Evolutionary conservation across 1,284 basidiomycete species (phyloP), one percentile per base, ranked within the genome.

Genomic region (Rhodotorula glutinis): DNA sequence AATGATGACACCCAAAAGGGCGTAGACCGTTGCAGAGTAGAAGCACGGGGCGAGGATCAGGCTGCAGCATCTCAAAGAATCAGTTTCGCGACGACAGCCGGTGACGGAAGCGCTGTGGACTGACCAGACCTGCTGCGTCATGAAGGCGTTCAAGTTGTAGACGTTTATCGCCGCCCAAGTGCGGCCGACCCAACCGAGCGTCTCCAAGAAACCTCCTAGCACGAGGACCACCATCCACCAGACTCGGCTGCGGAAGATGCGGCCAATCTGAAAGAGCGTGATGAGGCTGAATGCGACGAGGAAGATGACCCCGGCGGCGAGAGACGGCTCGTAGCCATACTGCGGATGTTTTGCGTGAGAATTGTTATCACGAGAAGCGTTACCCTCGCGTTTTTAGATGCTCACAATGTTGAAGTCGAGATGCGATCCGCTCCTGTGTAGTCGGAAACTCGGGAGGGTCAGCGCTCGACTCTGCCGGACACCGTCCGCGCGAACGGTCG

Each of bases 21-120:
- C 69, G 41, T 70, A 73, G 23, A 57, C 17, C 0, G 57, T 53
- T 0, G 69, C 71, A 8, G 63, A 66, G 63, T 61, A 73, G 59
- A 71, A 73, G 59, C 69, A 71, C 2, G 71, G 71, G 1, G 71
- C 63, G 8, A 73, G 51, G 23, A 67, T 58, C 19, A 70, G 62
- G 46, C 65, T 64, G 52, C 11, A 17, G 41, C n/a, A 27, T 25
- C 47, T 23, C 46, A 23, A 47, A 47, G 47, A n/a, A 44, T 27
- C 7, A n/a, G n/a, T n/a, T n/a, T n/a, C n/a, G n/a, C n/a, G n/a
- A n/a, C n/a, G n/a, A n/a, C n/a, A n/a, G n/a, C n/a, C n/a, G n/a
- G n/a, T n/a, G n/a, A n/a, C n/a, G n/a, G n/a, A n/a, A n/a, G n/a
- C n/a, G n/a, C n/a, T n/a, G n/a, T n/a, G n/a, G 47, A 27, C 51